A percentile compares a stretch with the other conserved stretches of the same genome.
Conservation (phyloP, 192 early-diverging fungal genomes). For the Backusella luteola region DNA sequence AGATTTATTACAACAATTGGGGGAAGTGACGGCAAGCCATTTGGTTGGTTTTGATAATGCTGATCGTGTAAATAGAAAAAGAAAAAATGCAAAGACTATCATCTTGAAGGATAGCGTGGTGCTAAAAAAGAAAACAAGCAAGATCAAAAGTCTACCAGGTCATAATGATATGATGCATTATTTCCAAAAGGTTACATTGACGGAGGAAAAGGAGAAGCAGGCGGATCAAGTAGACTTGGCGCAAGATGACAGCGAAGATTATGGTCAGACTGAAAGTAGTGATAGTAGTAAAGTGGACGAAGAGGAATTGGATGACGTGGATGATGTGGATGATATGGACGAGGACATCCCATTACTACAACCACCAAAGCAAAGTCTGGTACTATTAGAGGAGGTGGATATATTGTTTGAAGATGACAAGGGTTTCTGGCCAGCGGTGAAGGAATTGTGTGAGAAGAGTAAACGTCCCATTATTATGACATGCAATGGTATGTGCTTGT, state of each 20-base stretch:
- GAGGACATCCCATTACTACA: background rate
- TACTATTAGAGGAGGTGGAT: conserved; percentile 85
- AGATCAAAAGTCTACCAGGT: background rate
- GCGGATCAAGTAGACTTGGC: background rate
- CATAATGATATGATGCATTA: conserved; percentile 12
- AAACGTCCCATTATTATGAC: conserved; percentile 83
- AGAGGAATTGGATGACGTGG: background rate
- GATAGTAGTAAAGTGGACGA: background rate
- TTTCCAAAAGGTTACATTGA: background rate
- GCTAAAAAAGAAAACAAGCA: background rate
- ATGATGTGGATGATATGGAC: background rate
- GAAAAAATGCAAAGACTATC: background rate
- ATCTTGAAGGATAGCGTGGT: background rate
- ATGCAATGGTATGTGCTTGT: conserved; percentile 55
- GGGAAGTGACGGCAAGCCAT: conserved; percentile 76
- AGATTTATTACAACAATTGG: conserved; percentile 60
- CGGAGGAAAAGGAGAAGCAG: background rate
- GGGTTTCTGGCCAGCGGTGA: conserved; percentile 73
- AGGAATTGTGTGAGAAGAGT: conserved; percentile 64
- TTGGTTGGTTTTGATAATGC: conserved; percentile 51
- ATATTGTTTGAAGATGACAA: conserved; percentile 80
- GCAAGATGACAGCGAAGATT: background rate
- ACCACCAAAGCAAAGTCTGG: conserved; percentile 59
- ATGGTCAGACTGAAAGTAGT: background rate
- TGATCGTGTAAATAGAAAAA: background rate